Evolutionary conservation across 2,329 filamentous ascomycete species (phyloP).

Genomic region (Aspergillus fijiensis): DNA sequence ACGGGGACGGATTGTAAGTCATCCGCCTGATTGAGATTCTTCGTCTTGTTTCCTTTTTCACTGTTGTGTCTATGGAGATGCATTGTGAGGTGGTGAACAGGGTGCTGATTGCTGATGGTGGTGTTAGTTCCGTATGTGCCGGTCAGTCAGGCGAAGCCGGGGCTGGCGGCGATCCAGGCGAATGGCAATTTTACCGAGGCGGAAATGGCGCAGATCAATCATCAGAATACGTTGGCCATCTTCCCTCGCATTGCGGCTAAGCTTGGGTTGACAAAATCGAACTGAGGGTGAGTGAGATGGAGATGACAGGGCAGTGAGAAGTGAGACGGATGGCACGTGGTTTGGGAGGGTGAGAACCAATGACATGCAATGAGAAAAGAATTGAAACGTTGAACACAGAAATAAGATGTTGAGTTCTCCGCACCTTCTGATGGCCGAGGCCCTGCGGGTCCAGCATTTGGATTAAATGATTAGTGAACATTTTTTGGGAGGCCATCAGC

Average conservation of each 20-base stretch:
- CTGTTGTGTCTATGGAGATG: too few relatives aligned
- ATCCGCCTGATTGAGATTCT: neutral
- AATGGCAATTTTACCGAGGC: constrained; percentile 23
- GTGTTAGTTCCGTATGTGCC: constrained; percentile 24
- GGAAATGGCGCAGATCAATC: constrained; percentile 23
- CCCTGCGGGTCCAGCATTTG: too few relatives aligned
- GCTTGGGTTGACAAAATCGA: neutral
- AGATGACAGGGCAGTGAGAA: neutral
- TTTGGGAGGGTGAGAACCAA: too few relatives aligned
- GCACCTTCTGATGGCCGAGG: neutral
- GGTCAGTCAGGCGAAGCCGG: constrained; percentile 11
- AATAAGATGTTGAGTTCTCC: neutral
- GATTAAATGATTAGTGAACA: neutral
- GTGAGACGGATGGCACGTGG: too few relatives aligned
- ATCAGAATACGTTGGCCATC: constrained; percentile 25
- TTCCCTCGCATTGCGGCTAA: constrained; percentile 18
- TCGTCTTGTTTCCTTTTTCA: too few relatives aligned
- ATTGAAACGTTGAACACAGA: neutral
- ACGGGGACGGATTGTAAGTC: constrained; percentile 28
- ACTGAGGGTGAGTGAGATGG: neutral
- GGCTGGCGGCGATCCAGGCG: constrained; percentile 8
- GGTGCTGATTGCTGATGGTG: too few relatives aligned
- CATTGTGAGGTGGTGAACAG: too few relatives aligned
- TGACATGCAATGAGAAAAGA: neutral
- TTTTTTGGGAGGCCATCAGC: neutral